These are phyloP conservation scores for Coemansia sp. DNA, from an alignment of 192 early-diverging fungal species.

Conservation along the genomic window DNA sequence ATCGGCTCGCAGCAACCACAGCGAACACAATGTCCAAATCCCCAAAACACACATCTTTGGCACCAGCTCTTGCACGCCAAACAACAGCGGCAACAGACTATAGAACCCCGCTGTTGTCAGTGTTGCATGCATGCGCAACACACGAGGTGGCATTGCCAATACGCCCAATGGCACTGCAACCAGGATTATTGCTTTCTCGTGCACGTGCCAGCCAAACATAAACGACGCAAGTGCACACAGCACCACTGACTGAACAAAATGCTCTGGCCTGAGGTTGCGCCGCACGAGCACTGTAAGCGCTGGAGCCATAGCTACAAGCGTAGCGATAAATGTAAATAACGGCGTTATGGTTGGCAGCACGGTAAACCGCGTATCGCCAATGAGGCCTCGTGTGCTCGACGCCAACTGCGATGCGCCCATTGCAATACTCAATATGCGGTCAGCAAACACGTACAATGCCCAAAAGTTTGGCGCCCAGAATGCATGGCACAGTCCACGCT, in stretches of 20 bases:
- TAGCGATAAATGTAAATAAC: slow-evolving; percentile 68
- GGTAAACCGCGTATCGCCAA: slow-evolving; percentile 84
- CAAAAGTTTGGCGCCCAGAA: slow-evolving; percentile 98
- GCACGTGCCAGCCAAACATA: slow-evolving; percentile 98
- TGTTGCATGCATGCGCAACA: slow-evolving; percentile 43
- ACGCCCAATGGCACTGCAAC: slow-evolving; percentile 56
- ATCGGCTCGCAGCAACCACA: slow-evolving; percentile 26
- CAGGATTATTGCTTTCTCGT: slow-evolving; percentile 93
- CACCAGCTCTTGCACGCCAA: slow-evolving; percentile 45
- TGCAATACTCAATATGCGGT: slow-evolving; percentile 55
- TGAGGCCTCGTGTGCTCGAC: slow-evolving; percentile 83
- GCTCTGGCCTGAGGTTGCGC: slow-evolving; percentile 51
- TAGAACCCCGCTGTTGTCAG: slow-evolving; percentile 46
- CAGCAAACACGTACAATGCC: slow-evolving; percentile 84
- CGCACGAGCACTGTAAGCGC: slow-evolving; percentile 22
- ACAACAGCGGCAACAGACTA: slow-evolving; percentile 52
- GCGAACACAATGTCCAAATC: slow-evolving; percentile 32
- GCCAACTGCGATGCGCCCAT: slow-evolving; percentile 6
- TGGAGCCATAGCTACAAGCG: slow-evolving; percentile 66
- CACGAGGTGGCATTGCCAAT: slow-evolving; percentile 22
- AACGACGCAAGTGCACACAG: slow-evolving; percentile 85
- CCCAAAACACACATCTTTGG: slow-evolving; percentile 27
- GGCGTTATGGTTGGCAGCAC: slow-evolving; percentile 76
- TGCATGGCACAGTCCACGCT: slow-evolving; percentile 93
- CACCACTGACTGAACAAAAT: slow-evolving; percentile 70